phyloP scores from a whole-genome alignment of 2,329 filamentous ascomycete species.

The Madurella fahalii region DNA sequence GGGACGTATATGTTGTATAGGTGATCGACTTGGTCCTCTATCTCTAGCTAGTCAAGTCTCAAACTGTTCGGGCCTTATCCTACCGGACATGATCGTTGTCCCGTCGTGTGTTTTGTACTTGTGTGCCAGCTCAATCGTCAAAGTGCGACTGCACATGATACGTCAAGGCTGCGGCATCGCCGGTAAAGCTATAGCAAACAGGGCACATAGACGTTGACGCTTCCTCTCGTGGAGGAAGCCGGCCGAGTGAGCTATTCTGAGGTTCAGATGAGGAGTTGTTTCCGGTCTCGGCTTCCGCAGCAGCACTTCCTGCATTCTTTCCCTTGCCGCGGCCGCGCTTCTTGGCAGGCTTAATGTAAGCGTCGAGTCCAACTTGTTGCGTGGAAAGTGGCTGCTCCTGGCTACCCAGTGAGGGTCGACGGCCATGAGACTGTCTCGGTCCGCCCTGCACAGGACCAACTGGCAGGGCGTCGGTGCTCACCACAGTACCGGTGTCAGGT shows the following conservation, averaged over 20 bases:
- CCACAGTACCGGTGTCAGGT: not conserved
- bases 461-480: not conserved
- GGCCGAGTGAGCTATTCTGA: not conserved
- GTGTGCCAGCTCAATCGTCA: conserved; percentile 26
- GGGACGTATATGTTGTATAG: not conserved
- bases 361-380: conserved; percentile 41
- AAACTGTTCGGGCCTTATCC: not conserved
- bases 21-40: not conserved
- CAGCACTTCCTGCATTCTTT: not conserved
- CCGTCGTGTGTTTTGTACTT: not conserved
- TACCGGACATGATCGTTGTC: not conserved
- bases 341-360: conserved; percentile 42
- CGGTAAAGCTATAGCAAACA: conserved; percentile 62
- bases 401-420: not conserved
- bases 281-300: conserved; percentile 4
- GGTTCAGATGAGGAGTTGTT: not conserved
- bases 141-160: conserved; percentile 63
- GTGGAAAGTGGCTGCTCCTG: conserved; percentile 8
- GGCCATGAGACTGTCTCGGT: not conserved
- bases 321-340: conserved; percentile 25
- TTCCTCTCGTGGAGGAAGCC: not conserved
- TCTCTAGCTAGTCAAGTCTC: not conserved
- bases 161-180: conserved; percentile 63
- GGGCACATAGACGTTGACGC: conserved; percentile 49
- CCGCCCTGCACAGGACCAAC: not conserved